Conservation (phyloP, 345 rosid genomes). For the Acer negundo region DNA sequence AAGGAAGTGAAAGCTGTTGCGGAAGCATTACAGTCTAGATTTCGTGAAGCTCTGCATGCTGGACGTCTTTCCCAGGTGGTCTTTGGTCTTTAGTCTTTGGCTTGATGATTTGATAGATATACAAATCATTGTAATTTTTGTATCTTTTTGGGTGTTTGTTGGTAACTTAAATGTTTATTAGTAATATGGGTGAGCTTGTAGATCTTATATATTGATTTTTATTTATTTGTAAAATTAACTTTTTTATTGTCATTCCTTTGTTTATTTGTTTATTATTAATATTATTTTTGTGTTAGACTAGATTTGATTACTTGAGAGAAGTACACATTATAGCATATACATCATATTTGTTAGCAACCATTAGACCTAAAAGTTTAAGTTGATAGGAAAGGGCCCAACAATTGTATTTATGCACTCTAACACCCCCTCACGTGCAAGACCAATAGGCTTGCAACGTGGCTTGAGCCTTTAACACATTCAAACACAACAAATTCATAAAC, state of each 20-base stretch:
- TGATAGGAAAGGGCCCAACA: too few relatives aligned
- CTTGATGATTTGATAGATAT: constrained; percentile 9
- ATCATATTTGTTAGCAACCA: background rate
- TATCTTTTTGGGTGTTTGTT: background rate
- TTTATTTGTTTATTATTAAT: background rate
- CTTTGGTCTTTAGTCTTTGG: background rate
- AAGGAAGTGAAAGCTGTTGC: constrained; percentile 93
- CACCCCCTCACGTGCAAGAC: too few relatives aligned
- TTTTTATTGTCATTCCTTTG: background rate
- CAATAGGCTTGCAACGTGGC: too few relatives aligned
- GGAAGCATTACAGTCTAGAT: constrained; percentile 79
- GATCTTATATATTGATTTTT: background rate
- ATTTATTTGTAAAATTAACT: background rate
- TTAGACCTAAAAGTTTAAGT: too few relatives aligned
- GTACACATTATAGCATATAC: background rate
- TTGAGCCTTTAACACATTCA: too few relatives aligned
- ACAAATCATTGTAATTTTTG: background rate
- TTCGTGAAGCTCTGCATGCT: constrained; percentile 84
- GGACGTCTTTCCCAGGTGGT: constrained; percentile 97
- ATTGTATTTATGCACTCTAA: too few relatives aligned
- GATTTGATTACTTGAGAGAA: background rate
- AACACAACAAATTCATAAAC: too few relatives aligned
- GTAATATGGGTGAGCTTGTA: background rate
- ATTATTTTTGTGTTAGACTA: background rate
- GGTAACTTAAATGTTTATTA: background rate